phyloP scores from a whole-genome alignment of 2,329 filamentous ascomycete species.

The Triangularia setosa region DNA sequence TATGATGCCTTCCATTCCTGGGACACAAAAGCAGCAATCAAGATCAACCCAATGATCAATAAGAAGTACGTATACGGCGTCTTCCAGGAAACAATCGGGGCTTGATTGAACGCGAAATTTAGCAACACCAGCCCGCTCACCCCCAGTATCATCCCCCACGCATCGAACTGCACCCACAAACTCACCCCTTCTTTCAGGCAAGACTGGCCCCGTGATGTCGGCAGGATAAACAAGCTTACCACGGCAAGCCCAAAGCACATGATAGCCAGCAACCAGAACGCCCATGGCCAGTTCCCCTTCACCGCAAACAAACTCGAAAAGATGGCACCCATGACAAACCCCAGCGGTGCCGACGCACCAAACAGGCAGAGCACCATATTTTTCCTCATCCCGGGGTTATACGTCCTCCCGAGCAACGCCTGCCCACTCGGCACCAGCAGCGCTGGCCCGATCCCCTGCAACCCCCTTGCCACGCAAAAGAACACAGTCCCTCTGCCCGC shows the following conservation, averaged over 20 bases:
- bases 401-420: slow-evolving; percentile 57
- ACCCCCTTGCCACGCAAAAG: slow-evolving; percentile 25
- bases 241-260: slow-evolving; percentile 25
- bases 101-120: slow-evolving; percentile 59
- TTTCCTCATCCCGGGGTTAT: slow-evolving; percentile 54
- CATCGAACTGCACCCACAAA: slow-evolving; percentile 29
- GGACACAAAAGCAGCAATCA: slow-evolving; percentile 48
- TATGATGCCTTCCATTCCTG: slow-evolving; percentile 40
- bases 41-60: slow-evolving; percentile 48
- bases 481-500: slow-evolving; percentile 24
- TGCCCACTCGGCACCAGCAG: slow-evolving; percentile 61
- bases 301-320: slow-evolving; percentile 39
- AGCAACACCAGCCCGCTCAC: slow-evolving; percentile 50
- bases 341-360: slow-evolving; percentile 44
- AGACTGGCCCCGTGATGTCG: slow-evolving; percentile 9
- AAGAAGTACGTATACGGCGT: slow-evolving; percentile 48
- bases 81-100: slow-evolving; percentile 49
- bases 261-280: slow-evolving; percentile 37
- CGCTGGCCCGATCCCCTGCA: slow-evolving; percentile 52
- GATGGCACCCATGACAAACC: slow-evolving; percentile 40
- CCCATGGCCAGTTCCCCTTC: slow-evolving; percentile 46
- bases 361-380: slow-evolving; percentile 56
- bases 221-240: slow-evolving; percentile 25
- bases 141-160: slow-evolving; percentile 33
- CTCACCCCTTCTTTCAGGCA: slow-evolving; percentile 13